These are phyloP conservation scores for Malassezia caprae DNA, from an alignment of 1,284 basidiomycete genomes.

Conservation along the genomic window DNA sequence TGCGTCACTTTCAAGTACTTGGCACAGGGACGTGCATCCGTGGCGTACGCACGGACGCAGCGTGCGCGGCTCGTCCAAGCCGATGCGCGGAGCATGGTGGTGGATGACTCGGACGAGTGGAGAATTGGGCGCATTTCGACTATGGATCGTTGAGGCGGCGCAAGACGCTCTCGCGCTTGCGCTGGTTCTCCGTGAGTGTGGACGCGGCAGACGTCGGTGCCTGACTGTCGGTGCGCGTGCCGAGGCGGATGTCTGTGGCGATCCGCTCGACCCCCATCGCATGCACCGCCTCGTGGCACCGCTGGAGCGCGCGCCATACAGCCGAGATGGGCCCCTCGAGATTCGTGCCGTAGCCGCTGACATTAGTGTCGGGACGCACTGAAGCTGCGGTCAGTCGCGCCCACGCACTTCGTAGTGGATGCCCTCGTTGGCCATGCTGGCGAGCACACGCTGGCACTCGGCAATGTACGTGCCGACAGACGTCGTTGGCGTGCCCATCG, in stretches of 20 bases:
- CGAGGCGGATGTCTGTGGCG: constrained; percentile 46
- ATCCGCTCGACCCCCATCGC: constrained; percentile 42
- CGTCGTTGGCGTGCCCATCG: constrained; percentile 41
- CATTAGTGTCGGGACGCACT: background rate
- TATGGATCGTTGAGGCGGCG: constrained; percentile 16
- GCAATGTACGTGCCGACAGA: constrained; percentile 45
- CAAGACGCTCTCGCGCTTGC: constrained; percentile 44
- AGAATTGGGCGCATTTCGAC: background rate
- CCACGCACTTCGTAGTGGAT: constrained; percentile 38
- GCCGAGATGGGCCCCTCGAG: constrained; percentile 38
- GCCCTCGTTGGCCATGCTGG: constrained; percentile 30
- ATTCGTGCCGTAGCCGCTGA: constrained; percentile 47
- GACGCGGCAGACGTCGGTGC: constrained; percentile 19
- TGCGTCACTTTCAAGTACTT: constrained; percentile 38
- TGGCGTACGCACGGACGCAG: background rate
- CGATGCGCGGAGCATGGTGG: background rate
- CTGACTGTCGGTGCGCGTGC: constrained; percentile 36
- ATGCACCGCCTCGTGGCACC: constrained; percentile 44
- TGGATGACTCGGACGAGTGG: background rate
- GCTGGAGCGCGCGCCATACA: constrained; percentile 37
- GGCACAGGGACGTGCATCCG: constrained; percentile 23
- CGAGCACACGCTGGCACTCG: constrained; percentile 43
- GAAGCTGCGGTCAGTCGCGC: background rate
- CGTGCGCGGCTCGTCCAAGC: background rate
- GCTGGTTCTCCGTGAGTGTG: constrained; percentile 39